phyloP scores from a whole-genome alignment of 768 basidiomycete genomes.

The Suillus bovinus region DNA sequence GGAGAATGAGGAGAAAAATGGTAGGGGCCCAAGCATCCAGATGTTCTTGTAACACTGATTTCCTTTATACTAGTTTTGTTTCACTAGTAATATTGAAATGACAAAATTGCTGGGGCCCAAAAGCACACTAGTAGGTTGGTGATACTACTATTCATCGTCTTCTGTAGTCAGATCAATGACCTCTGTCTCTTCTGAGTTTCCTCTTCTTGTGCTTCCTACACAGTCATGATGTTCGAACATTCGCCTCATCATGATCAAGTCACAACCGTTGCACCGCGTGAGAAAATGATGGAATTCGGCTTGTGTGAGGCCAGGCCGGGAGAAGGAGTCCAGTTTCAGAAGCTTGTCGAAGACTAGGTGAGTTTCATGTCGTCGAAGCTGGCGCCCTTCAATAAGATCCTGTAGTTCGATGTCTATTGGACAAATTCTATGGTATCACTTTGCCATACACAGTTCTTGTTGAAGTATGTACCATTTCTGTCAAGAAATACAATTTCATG shows the following conservation, averaged over 20 bases:
- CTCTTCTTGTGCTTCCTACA: not conserved
- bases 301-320: not conserved
- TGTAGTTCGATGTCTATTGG: not conserved
- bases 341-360: not conserved
- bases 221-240: not conserved
- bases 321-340: conserved; percentile 2
- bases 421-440: not conserved
- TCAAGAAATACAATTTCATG: not conserved
- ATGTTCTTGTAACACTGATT: no score
- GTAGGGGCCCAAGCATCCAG: no score
- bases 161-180: not conserved
- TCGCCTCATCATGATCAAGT: conserved; percentile 2
- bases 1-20: no score
- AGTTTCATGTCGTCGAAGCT: not conserved
- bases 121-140: no score
- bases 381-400: not conserved
- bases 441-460: not conserved
- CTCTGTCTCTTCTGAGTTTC: not conserved
- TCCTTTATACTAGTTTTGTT: no score
- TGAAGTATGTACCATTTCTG: not conserved
- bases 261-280: not conserved
- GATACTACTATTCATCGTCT: not conserved
- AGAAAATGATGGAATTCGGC: not conserved
- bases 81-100: no score
- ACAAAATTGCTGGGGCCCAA: no score